Conservation (phyloP, 345 rosid species). For the Melaleuca quinquenervia region DNA sequence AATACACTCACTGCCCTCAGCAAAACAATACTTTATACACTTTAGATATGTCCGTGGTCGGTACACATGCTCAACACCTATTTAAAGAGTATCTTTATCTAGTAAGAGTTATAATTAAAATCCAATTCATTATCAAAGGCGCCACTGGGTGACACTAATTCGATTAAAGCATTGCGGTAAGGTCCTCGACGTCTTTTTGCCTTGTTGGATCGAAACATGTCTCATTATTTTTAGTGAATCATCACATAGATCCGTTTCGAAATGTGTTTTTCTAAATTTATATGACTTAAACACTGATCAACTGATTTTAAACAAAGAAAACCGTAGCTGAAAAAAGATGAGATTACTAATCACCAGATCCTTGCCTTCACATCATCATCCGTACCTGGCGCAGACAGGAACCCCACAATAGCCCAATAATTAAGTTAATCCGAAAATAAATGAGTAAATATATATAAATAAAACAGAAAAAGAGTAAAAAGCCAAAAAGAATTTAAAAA, state of each 20-base stretch:
- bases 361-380: neutral
- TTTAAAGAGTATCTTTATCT: neutral
- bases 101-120: neutral
- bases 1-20: neutral
- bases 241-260: neutral
- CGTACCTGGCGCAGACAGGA: neutral
- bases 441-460: too few species aligned
- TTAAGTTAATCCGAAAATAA: neutral
- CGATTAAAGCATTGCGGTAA: neutral
- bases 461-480: neutral
- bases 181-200: neutral
- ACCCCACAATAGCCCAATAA: neutral
- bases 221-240: neutral
- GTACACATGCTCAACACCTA: neutral
- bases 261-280: neutral
- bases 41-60: neutral
- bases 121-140: neutral
- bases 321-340: neutral
- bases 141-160: fast-evolving
- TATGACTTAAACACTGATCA: neutral
- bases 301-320: neutral
- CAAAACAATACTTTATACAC: neutral
- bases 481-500: neutral
- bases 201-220: neutral
- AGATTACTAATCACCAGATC: neutral